Base-by-base conservation (phyloP, 805 yeast species). In the Isabelozyma rhagii region DNA sequence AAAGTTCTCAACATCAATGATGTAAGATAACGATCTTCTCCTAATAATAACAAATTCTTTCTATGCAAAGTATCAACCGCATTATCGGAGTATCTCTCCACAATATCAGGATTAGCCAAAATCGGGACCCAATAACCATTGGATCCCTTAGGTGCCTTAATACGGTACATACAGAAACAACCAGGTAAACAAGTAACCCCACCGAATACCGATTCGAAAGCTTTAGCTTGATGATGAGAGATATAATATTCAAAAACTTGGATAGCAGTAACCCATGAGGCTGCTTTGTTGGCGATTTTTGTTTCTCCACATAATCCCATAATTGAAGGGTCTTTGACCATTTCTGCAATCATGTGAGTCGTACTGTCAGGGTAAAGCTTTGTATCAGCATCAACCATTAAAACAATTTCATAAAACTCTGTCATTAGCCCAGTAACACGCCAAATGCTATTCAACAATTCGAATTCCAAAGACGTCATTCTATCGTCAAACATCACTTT, bases 261-360 rank as follows among this genome's bases (percentile, higher is more conserved):
- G 61, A 91, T 91, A 39, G 89, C 87, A 0, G 97, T 89, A 13
- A 90, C 96, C 96, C 97, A 91, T 11, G 91, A 81, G 51, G 81
- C 84, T 3, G 78, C 65, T 65, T 91, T 91, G 67, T 91, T 91
- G 5, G 96, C 81, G 58, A 91, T 91, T 66, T 89, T 90, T 0
- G 97, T 91, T 64, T 91, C 97, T 45, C 97, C 97, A 76, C 97
- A 91, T 42, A 91, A 73, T 2, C 97, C 97, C 96, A 91, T 91
- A 49, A 91, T 77, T 54, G 74, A 75, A 0, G 96, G 96, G 63
- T 91, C 93, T 59, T 81, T 85, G 18, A 89, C 91, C 89, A 91
- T 84, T 59, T 87, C 89, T 0, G 96, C 96, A 54, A 80, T 77
- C 97, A 91, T 89, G 62, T 92, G 97, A 7, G 94, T 87, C 54